Evolutionary conservation across 495 filamentous ascomycete species (phyloP).

Genomic region (Annulohypoxylon stygium): DNA sequence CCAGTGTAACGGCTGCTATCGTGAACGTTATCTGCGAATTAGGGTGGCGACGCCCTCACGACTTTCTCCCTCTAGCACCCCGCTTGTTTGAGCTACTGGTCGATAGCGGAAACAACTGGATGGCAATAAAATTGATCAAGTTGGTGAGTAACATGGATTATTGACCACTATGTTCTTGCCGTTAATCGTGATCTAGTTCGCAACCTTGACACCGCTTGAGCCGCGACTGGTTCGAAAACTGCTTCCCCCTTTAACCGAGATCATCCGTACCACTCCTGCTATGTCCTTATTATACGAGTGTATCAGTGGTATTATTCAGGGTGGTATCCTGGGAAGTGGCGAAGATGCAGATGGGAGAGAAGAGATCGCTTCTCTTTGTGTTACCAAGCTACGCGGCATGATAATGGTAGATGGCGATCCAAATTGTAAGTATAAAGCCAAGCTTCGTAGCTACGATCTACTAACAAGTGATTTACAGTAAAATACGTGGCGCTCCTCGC

Average conservation of each 20-base stretch:
- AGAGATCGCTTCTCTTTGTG: slow-evolving; percentile 93
- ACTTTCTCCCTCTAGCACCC: slow-evolving; percentile 93
- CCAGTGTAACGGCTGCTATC: slow-evolving; percentile 93
- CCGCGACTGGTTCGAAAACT: slow-evolving; percentile 91
- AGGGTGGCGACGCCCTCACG: slow-evolving; percentile 91
- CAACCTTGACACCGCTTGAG: slow-evolving; percentile 91
- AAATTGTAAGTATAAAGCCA: slow-evolving; percentile 73
- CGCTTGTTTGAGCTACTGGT: slow-evolving; percentile 92
- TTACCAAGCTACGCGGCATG: slow-evolving; percentile 93
- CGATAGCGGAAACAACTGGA: slow-evolving; percentile 98
- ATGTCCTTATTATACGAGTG: slow-evolving; percentile 99
- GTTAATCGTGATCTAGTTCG: slow-evolving; percentile 75
- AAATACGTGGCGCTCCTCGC: slow-evolving; percentile 97
- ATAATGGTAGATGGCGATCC: slow-evolving; percentile 91
- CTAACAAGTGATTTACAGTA: slow-evolving; percentile 65
- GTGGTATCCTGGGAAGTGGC: slow-evolving; percentile 86
- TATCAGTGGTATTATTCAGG: slow-evolving; percentile 97
- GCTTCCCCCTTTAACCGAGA: slow-evolving; percentile 90
- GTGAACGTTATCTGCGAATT: slow-evolving; percentile 97
- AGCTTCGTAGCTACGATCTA: not conserved
- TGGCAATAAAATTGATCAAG: slow-evolving; percentile 99
- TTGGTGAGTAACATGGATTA: slow-evolving; percentile 68
- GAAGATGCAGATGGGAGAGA: slow-evolving; percentile 83
- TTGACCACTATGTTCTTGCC: not conserved
- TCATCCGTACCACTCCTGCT: slow-evolving; percentile 92